A percentile compares a stretch with the other conserved stretches of the same genome.
Conservation (phyloP, 352 stramenopile species). For the Paralagenidium karlingii region DNA sequence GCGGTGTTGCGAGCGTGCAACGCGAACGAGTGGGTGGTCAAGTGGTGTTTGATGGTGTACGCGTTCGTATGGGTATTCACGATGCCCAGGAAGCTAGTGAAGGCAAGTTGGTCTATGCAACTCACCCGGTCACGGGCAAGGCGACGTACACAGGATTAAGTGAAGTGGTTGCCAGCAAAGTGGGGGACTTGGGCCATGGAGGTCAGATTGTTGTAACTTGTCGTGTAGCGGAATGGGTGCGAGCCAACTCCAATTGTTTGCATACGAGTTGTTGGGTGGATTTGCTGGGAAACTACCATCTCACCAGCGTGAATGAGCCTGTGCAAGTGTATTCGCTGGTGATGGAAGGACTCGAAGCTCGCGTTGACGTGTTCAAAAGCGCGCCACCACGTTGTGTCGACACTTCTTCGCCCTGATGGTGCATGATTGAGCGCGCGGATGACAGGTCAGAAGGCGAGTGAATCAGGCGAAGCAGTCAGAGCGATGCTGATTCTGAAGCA, state of each 20-base stretch:
- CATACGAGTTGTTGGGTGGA: slow-evolving; percentile 13
- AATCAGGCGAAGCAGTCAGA: too few relatives aligned
- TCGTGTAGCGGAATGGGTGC: slow-evolving; percentile 26
- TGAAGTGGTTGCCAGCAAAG: slow-evolving; percentile 34
- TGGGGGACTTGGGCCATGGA: slow-evolving; percentile 24
- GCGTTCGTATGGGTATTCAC: slow-evolving; percentile 42
- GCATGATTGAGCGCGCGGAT: too few relatives aligned
- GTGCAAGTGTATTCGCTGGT: slow-evolving; percentile 25
- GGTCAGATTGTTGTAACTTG: slow-evolving; percentile 34
- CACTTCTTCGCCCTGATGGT: too few relatives aligned
- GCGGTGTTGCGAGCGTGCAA: slow-evolving; percentile 14
- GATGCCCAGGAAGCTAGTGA: slow-evolving; percentile 25
- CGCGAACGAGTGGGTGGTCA: slow-evolving; percentile 25
- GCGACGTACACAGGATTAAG: slow-evolving; percentile 36
- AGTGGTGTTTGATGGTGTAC: slow-evolving; percentile 28
- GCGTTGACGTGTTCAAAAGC: slow-evolving; percentile 18
- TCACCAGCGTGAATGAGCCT: slow-evolving; percentile 19
- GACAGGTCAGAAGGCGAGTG: too few relatives aligned
- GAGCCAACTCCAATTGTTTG: slow-evolving; percentile 10
- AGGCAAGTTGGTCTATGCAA: slow-evolving; percentile 23
- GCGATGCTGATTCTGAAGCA: too few relatives aligned
- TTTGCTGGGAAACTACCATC: slow-evolving; percentile 11
- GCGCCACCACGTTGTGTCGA: too few relatives aligned
- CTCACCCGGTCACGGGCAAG: slow-evolving; percentile 29
- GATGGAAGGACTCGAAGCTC: slow-evolving; percentile 17